These are phyloP conservation scores for Diaporthe batatas DNA, from an alignment of 2,329 filamentous ascomycete genomes.

Conservation along the genomic window DNA sequence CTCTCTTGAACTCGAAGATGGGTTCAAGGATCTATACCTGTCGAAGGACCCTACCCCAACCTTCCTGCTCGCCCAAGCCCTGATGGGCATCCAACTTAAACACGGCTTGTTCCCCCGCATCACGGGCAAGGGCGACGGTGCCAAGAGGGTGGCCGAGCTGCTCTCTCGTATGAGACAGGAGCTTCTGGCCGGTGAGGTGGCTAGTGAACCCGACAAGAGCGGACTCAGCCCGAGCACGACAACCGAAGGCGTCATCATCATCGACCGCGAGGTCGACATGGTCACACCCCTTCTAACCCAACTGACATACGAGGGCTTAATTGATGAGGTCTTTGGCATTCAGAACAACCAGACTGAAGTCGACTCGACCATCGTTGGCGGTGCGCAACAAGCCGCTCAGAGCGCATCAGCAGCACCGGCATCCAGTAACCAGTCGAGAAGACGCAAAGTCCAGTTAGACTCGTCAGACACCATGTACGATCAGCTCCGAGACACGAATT, in stretches of 20 bases:
- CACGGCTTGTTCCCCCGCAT: conserved; percentile 96
- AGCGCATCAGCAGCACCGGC: conserved; percentile 68
- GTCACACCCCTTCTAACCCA: conserved; percentile 93
- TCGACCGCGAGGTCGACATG: conserved; percentile 95
- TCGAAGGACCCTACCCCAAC: conserved; percentile 92
- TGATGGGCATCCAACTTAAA: conserved; percentile 94
- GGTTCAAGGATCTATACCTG: conserved; percentile 89
- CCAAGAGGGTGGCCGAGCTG: conserved; percentile 87
- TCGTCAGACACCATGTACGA: conserved; percentile 90
- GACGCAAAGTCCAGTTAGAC: conserved; percentile 90
- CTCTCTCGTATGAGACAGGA: conserved; percentile 94
- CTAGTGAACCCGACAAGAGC: conserved; percentile 69
- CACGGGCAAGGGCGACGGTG: conserved; percentile 95
- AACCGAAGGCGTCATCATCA: conserved; percentile 92
- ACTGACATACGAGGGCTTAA: conserved; percentile 94
- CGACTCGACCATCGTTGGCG: conserved; percentile 88
- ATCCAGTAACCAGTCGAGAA: conserved; percentile 71
- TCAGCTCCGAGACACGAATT: conserved; percentile 91
- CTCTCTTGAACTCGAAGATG: conserved; percentile 89
- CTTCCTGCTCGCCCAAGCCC: conserved; percentile 87
- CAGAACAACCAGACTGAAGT: conserved; percentile 93
- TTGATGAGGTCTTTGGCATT: conserved; percentile 94
- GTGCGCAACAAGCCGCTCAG: conserved; percentile 70
- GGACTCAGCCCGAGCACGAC: conserved; percentile 87
- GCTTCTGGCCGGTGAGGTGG: conserved; percentile 82